Evolutionary conservation across 768 basidiomycete species (phyloP), one percentile per base, ranked within the genome.

Genomic region (Lanmaoa pseudosensibilis): DNA sequence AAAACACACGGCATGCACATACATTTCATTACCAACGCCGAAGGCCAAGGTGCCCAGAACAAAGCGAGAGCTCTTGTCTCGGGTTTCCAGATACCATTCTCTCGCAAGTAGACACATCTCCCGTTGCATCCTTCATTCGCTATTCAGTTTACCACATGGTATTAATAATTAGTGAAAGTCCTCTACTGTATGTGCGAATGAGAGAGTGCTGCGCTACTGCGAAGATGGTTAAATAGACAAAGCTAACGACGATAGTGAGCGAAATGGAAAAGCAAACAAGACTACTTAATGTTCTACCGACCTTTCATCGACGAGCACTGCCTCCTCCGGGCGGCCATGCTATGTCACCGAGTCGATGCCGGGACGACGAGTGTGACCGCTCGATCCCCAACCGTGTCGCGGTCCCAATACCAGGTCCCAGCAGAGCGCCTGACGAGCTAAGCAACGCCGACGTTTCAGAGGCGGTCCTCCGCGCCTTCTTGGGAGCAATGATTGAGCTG

Each of bases 31-130:
- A 98, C 96, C 21, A 93, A 89, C 68, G 90, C 91, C 5, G 78
- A 79, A 44, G 96, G 96, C 0, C 73, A 86, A n/a, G 92, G 92
- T 13, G 95, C 95, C 8, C 91, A 97, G 75, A 90, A 94, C 69
- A 80, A 83, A 55, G 94, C 93, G 9, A 83, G 94, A 65, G 85
- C 90, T 2, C 74, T 99, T 57, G 70, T 98, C 41, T 94, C 92
- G 18, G 96, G 90, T 0, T 93, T 95, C 78, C 89, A 94, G 74
- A 80, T 98, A 56, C 96, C 96, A 1, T 98, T 98, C 75, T 69
- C 78, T 43, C 77, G 82, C 71, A 73, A 71, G 55, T 73, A 69
- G 65, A 57, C 39, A 48, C 46, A 15, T 50, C 21, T 41, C 15
- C 36, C 6, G 19, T 37, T 34, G 13, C 32, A 44, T 36, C n/a